A percentile compares a stretch with the other conserved stretches of the same genome.
These are phyloP conservation scores for Gossypium lobatum DNA, from an alignment of 441 rosid species.

Conservation along the genomic window DNA sequence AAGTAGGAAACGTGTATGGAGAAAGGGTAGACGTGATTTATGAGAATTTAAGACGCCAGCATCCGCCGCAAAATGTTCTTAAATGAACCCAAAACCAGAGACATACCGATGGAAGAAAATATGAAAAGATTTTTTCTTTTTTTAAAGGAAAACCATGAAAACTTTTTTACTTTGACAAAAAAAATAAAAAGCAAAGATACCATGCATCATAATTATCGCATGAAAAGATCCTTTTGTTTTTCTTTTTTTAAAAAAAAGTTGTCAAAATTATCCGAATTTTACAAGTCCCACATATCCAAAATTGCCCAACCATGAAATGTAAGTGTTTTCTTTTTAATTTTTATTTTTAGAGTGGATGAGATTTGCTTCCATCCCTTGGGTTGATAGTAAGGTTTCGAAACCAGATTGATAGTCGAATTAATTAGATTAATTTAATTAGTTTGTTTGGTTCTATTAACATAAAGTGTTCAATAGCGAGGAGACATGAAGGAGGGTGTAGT, in stretches of 20 bases:
- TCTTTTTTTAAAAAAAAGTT: too few relatives aligned
- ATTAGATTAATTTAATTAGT: too few relatives aligned
- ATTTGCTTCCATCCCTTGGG: neutral
- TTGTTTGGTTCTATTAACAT: too few relatives aligned
- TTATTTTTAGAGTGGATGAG: conserved; percentile 10
- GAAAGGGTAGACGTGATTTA: conserved; percentile 5
- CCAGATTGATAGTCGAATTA: too few relatives aligned
- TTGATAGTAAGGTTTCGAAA: too few relatives aligned
- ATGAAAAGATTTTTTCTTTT: neutral
- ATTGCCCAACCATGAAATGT: neutral
- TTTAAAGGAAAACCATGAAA: neutral
- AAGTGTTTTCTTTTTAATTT: too few relatives aligned
- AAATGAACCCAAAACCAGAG: conserved; percentile 4
- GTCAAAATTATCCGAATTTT: neutral
- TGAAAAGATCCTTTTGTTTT: neutral
- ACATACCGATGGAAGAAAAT: neutral
- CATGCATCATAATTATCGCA: conserved; percentile 13
- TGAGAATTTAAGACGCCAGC: neutral
- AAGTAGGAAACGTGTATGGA: conserved; percentile 29
- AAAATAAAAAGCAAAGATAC: too few relatives aligned
- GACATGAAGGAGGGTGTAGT: too few relatives aligned
- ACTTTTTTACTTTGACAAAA: neutral
- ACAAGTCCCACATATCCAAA: conserved; percentile 11
- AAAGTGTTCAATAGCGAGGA: too few relatives aligned
- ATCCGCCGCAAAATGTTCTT: conserved; percentile 28